Percentiles rank a stretch among this genome's conserved stretches.
These are phyloP conservation scores for Acidiella bohemica DNA, from an alignment of 495 filamentous ascomycete genomes.

Conservation along the genomic window DNA sequence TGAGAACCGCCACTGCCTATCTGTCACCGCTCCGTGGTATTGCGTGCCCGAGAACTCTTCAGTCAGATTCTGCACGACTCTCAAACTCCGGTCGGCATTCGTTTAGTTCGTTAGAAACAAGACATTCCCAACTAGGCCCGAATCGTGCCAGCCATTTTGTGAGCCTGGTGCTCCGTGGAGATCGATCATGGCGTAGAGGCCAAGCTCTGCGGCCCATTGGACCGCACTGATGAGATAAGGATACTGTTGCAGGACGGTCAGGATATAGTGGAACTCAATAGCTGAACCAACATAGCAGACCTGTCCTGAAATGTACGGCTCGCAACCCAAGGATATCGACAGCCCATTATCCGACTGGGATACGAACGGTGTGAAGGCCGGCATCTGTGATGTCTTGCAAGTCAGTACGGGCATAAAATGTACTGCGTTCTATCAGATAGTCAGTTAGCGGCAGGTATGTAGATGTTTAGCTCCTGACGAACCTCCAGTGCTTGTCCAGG, in stretches of 20 bases:
- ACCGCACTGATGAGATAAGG: constrained; percentile 34
- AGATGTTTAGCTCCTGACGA: background rate
- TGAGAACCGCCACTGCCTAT: background rate
- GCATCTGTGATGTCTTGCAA: background rate
- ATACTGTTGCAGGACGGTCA: constrained; percentile 3
- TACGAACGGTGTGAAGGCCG: constrained; percentile 5
- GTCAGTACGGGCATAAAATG: constrained; percentile 6
- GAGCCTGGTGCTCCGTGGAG: constrained; percentile 33
- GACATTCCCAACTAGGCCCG: constrained; percentile 4
- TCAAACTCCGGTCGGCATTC: constrained; percentile 5
- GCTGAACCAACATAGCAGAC: background rate
- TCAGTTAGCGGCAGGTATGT: background rate
- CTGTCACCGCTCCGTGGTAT: background rate
- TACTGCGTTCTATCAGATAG: background rate
- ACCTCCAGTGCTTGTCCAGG: constrained; percentile 4
- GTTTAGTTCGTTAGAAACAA: background rate
- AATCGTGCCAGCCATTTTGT: constrained; percentile 21
- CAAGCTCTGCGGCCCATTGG: constrained; percentile 30
- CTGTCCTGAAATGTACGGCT: constrained; percentile 8
- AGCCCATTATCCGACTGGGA: constrained; percentile 6
- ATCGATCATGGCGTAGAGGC: constrained; percentile 35
- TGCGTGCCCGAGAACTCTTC: constrained; percentile 1
- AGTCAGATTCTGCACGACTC: constrained; percentile 6
- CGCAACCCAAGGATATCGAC: constrained; percentile 1
- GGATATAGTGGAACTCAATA: too few relatives aligned